Evolutionary conservation across 2,329 filamentous ascomycete species (phyloP).

Genomic region (Fusarium sacchari): DNA sequence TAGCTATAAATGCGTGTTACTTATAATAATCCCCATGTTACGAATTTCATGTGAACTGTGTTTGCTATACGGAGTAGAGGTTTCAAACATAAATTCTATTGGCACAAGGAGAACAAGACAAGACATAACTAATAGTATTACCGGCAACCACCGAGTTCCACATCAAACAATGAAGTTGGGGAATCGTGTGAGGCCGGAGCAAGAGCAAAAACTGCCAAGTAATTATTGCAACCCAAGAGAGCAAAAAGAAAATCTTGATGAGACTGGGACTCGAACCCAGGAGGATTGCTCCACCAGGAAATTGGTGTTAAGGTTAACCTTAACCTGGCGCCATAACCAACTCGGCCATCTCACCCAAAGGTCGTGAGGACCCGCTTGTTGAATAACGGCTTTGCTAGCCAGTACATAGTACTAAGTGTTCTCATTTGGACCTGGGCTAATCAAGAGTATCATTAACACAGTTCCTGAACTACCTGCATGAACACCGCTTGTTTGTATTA

Average conservation of each 20-base stretch:
- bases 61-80: background rate
- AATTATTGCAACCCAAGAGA: too few relatives aligned
- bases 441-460: background rate
- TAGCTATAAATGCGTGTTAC: background rate
- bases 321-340: constrained; percentile 38
- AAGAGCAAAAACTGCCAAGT: background rate
- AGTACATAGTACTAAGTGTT: background rate
- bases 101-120: background rate
- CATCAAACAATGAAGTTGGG: too few relatives aligned
- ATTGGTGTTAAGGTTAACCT: constrained; percentile 37
- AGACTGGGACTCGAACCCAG: constrained; percentile 44
- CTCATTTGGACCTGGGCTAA: background rate
- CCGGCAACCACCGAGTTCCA: background rate
- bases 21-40: background rate
- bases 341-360: constrained; percentile 40
- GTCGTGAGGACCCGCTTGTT: constrained; percentile 7
- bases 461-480: background rate
- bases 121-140: background rate
- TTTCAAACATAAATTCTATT: background rate
- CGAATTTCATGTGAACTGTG: background rate
- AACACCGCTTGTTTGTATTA: background rate
- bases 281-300: constrained; percentile 44
- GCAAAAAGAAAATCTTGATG: constrained; percentile 16
- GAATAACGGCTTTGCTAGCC: rapidly evolving
- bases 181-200: background rate